These are phyloP conservation scores for Boletales sp. DNA, from an alignment of 768 basidiomycete genomes.

Conservation along the genomic window DNA sequence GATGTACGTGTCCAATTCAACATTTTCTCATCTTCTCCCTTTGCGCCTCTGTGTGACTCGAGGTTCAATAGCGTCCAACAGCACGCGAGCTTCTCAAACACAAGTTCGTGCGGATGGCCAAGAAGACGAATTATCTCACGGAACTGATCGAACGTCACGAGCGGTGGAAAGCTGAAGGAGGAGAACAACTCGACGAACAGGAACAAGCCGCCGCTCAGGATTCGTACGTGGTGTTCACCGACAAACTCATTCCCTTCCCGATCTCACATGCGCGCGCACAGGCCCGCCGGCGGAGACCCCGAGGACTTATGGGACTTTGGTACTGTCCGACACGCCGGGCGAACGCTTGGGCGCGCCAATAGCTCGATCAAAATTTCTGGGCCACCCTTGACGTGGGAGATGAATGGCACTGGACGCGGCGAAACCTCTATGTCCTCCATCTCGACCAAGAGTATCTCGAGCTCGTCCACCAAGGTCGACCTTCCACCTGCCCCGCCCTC, in stretches of 20 bases:
- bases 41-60: slow-evolving; percentile 12
- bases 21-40: not conserved
- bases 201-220: slow-evolving; percentile 61
- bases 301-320: slow-evolving; percentile 98
- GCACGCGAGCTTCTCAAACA: slow-evolving; percentile 96
- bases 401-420: slow-evolving; percentile 50
- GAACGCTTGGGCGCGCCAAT: slow-evolving; percentile 65
- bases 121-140: slow-evolving; percentile 91
- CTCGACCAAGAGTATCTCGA: slow-evolving; percentile 27
- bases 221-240: slow-evolving; percentile 42
- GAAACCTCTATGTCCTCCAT: slow-evolving; percentile 37
- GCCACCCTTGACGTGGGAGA: slow-evolving; percentile 78
- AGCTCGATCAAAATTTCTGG: slow-evolving; percentile 59
- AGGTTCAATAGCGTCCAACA: slow-evolving; percentile 67
- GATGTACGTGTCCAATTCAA: slow-evolving; percentile 51
- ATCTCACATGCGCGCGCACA: slow-evolving; percentile 21
- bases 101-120: slow-evolving; percentile 92
- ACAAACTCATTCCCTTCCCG: not conserved
- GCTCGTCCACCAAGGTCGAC: slow-evolving; percentile 55
- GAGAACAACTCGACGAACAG: slow-evolving; percentile 70
- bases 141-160: slow-evolving; percentile 95
- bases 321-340: slow-evolving; percentile 76
- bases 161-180: slow-evolving; percentile 89
- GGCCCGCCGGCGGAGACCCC: slow-evolving; percentile 53
- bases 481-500: slow-evolving; percentile 55